Conservation (phyloP, 2,329 filamentous ascomycete species). For the Cordyceps javanica region DNA sequence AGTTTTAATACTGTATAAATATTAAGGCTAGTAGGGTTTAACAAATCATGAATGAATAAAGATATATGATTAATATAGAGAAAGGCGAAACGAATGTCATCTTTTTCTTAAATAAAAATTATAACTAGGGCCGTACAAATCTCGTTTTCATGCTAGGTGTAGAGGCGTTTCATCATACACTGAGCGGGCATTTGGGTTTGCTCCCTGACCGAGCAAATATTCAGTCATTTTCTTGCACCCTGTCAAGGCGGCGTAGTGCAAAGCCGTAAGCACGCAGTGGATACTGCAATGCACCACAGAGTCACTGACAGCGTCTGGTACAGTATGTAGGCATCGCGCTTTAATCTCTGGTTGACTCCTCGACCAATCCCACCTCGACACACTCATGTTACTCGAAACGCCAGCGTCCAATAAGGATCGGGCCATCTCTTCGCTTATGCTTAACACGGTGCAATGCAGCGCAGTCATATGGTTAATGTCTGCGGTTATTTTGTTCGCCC, state of each 20-base stretch:
- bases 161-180: too few species aligned
- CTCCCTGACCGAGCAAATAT: not conserved
- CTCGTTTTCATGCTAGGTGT: too few species aligned
- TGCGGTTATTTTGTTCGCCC: not conserved
- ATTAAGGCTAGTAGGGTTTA: too few species aligned
- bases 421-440: not conserved
- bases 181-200: not conserved
- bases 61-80: too few species aligned
- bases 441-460: not conserved
- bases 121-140: too few species aligned
- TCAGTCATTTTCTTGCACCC: not conserved
- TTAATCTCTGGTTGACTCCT: not conserved
- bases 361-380: not conserved
- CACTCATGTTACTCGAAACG: not conserved
- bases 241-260: not conserved
- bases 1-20: too few species aligned
- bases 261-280: not conserved
- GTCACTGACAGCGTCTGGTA: not conserved
- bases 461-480: not conserved
- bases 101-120: too few species aligned
- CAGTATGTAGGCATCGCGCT: not conserved
- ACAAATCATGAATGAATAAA: too few species aligned
- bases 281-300: not conserved
- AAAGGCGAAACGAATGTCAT: too few species aligned
- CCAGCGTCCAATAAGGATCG: not conserved